phyloP scores from a whole-genome alignment of 2,329 filamentous ascomycete species.

The Aureobasidium pullulans region DNA sequence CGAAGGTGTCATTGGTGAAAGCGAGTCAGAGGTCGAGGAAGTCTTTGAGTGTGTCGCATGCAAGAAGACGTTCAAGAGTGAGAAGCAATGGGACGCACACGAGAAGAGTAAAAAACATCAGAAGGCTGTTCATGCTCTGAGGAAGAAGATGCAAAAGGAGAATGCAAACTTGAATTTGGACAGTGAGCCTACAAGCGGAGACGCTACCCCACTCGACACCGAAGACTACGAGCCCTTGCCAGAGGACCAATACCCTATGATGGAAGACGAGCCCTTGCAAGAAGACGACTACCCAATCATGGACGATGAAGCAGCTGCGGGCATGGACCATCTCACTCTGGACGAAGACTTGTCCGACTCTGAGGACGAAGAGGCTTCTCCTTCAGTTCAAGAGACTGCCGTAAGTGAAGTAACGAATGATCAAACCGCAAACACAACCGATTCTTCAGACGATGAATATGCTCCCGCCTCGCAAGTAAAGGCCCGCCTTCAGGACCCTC shows the following conservation, averaged over 20 bases:
- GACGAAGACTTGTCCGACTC: constrained; percentile 18
- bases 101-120: constrained; percentile 95
- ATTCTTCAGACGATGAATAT: constrained; percentile 33
- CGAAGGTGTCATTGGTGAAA: constrained; percentile 44
- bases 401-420: neutral
- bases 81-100: constrained; percentile 84
- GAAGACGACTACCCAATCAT: neutral
- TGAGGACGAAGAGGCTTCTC: neutral
- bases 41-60: constrained; percentile 58
- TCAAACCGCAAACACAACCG: neutral
- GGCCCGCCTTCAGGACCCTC: constrained; percentile 25
- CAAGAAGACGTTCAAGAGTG: constrained; percentile 70
- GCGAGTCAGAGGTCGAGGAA: constrained; percentile 38
- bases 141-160: constrained; percentile 75
- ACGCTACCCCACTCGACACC: constrained; percentile 25
- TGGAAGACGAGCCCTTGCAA: constrained; percentile 19
- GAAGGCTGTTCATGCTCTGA: constrained; percentile 75
- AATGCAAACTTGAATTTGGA: constrained; percentile 52
- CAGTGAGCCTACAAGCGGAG: constrained; percentile 26
- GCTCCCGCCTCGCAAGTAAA: constrained; percentile 35
- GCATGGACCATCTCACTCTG: constrained; percentile 18
- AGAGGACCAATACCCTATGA: neutral
- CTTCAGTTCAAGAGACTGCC: neutral
- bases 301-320: constrained; percentile 14
- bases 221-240: constrained; percentile 22